phyloP scores from a whole-genome alignment of 805 yeast species.

The Clavispora fructus region DNA sequence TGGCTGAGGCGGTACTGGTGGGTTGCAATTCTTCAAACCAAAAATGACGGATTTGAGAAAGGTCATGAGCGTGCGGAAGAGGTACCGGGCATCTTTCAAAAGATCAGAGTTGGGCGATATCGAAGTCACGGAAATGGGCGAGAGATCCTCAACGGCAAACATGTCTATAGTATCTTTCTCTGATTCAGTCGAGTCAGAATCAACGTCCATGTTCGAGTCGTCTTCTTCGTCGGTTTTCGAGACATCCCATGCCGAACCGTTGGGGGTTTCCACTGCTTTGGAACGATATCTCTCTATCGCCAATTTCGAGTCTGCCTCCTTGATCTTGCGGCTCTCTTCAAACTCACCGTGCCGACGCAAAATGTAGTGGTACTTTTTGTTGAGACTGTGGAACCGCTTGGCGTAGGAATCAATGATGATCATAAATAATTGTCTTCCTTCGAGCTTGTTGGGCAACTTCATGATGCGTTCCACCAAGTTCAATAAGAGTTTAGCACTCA shows the following conservation, averaged over 20 bases:
- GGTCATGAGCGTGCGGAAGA: conserved; percentile 83
- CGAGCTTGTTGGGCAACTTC: conserved; percentile 74
- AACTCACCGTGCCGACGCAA: conserved; percentile 55
- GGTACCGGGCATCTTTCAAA: conserved; percentile 78
- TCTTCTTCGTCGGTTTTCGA: conserved; percentile 2
- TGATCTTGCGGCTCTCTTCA: conserved; percentile 36
- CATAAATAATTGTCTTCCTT: conserved; percentile 79
- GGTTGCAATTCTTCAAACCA: conserved; percentile 85
- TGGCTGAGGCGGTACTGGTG: conserved; percentile 53
- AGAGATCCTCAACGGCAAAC: conserved; percentile 32
- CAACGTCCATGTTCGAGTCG: conserved; percentile 12
- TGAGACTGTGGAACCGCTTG: conserved; percentile 70
- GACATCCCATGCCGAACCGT: not conserved
- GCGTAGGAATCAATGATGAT: conserved; percentile 84
- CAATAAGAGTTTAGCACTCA: conserved; percentile 87
- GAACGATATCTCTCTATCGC: conserved; percentile 37
- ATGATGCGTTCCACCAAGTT: conserved; percentile 86
- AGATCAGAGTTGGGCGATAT: conserved; percentile 49
- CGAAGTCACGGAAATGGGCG: conserved; percentile 59
- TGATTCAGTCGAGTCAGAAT: conserved; percentile 10
- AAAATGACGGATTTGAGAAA: conserved; percentile 85
- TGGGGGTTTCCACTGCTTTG: conserved; percentile 6
- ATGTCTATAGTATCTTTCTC: conserved; percentile 17
- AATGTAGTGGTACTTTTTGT: conserved; percentile 63
- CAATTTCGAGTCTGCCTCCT: conserved; percentile 38